Base-by-base conservation (phyloP, 164 flowering plant genomes). In the Vitis rupestris region DNA sequence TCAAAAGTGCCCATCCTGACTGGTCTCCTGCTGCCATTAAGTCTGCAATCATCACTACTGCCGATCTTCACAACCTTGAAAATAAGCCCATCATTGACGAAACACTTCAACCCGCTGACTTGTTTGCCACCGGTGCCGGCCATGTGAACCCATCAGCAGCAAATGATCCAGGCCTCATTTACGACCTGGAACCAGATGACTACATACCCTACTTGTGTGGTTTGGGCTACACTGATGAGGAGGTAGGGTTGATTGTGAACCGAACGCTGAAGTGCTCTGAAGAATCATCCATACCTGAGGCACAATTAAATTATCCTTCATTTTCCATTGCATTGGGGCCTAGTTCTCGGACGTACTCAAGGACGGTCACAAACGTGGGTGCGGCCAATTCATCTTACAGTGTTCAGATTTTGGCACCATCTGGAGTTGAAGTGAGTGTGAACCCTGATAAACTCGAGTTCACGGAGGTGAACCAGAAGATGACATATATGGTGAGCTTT, bases 11-110 rank as follows among this genome's bases (percentile, higher is more conserved):
- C 0, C 90, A 88, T 68, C 91, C 87, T 2, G 79, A 81, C 13
- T 85, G 89, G 93, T 78, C 88, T 1, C 89, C 90, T 0, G 85
- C 89, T 0, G 88, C 88, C 15, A 82, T 86, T 11, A 82, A 81
- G 49, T 88, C 89, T 0, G 86, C 87, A 1, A 81, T 88, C 65
- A 85, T 86, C 89, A 89, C 89, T 6, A 73, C 88, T 9, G 86
- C 89, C 8, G 71, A 82, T 31, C 31, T 60, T 1, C 2, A 65
- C 8, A 86, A 83, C 70, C 70, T 73, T 3, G 71, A 30, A 50
- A 71, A 77, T 2, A 62, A 71, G 1, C 82, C 79, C 14, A 84
- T 87, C 3, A 14, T 59, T 3, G 85, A 87, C 23, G 29, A 85
- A 66, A 77, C 19, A 1, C 54, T 55, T 0, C 9, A 1, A 3